Percentiles rank a stretch among this genome's conserved stretches.
Conservation (phyloP, 345 rosid genomes). For the Euphorbia peplus region DNA sequence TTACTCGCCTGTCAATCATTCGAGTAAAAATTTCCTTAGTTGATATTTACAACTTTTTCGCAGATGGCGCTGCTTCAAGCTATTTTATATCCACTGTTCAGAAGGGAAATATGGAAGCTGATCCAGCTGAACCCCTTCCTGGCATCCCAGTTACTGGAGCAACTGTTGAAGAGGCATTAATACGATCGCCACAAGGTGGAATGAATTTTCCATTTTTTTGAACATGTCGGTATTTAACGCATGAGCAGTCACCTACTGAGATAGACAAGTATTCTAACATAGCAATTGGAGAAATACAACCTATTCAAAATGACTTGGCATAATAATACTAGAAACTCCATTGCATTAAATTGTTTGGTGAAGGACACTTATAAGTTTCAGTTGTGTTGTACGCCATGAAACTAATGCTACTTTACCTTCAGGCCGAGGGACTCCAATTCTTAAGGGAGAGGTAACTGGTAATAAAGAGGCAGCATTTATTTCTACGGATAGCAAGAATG, state of each 20-base stretch:
- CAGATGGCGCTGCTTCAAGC: neutral
- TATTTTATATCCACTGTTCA: neutral
- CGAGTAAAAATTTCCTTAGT: neutral
- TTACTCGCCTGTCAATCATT: neutral
- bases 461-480: neutral
- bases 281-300: neutral
- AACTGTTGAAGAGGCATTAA: neutral
- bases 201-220: neutral
- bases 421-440: neutral
- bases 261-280: neutral
- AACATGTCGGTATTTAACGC: neutral
- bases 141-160: neutral
- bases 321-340: neutral
- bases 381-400: neutral
- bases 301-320: conserved; percentile 7
- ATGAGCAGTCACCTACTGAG: neutral
- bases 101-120: neutral
- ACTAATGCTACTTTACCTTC: conserved; percentile 6
- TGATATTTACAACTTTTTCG: neutral
- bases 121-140: too few relatives aligned
- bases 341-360: neutral
- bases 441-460: neutral
- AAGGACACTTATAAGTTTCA: conserved; percentile 9
- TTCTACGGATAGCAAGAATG: conserved; percentile 2
- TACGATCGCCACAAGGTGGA: neutral